Base-by-base conservation (phyloP, 2,329 filamentous ascomycete genomes). In the Trichoderma cornu-damae region DNA sequence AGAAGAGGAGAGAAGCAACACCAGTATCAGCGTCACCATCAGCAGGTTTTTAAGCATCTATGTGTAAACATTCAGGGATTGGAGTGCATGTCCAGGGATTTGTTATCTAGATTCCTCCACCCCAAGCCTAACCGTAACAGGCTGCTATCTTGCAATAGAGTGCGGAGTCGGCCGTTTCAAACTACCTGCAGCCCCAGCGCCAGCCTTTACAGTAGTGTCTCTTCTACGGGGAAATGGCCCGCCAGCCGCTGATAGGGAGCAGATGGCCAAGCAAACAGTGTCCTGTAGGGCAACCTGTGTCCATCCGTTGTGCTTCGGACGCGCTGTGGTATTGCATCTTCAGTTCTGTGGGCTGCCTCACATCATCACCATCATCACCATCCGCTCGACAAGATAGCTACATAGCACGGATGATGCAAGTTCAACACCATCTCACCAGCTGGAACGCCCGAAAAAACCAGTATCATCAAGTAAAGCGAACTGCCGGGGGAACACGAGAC, bases 21-120 rank as follows among this genome's bases (percentile, higher is more conserved):
- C n/a, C n/a, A n/a, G n/a, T n/a, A n/a, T n/a, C n/a, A n/a, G n/a
- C n/a, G n/a, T n/a, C n/a, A n/a, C n/a, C n/a, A n/a, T n/a, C n/a
- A n/a, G n/a, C n/a, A n/a, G n/a, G n/a, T n/a, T n/a, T n/a, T n/a
- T n/a, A n/a, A n/a, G n/a, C n/a, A n/a, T n/a, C n/a, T n/a, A n/a
- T n/a, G n/a, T n/a, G n/a, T n/a, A n/a, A n/a, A n/a, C n/a, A n/a
- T n/a, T n/a, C n/a, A n/a, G n/a, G n/a, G n/a, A n/a, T n/a, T n/a
- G n/a, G n/a, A n/a, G n/a, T n/a, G n/a, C n/a, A n/a, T n/a, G n/a
- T n/a, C 26, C 28, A 34, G 11, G 18, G 28, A 47, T 47, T 37
- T 24, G 51, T 55, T 55, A 55, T 55, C 51, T 55, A 55, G 51
- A 55, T 55, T 40, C 50, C 20, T 26, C n/a, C n/a, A n/a, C 32